phyloP scores from a whole-genome alignment of 1,284 basidiomycete genomes.

The Coriolopsis trogii region DNA sequence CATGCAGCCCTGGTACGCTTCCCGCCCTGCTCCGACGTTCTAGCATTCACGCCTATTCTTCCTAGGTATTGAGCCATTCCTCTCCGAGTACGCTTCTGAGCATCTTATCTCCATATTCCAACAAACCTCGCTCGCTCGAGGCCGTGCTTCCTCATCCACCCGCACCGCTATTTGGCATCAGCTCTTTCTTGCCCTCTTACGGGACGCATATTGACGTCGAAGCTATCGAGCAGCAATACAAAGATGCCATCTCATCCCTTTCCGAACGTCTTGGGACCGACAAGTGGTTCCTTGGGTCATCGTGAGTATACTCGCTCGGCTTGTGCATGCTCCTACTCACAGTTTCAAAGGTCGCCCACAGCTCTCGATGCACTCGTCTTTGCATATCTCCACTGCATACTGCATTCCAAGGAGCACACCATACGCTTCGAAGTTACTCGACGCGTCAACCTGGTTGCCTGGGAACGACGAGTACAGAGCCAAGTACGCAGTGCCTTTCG shows the following conservation, averaged over 20 bases:
- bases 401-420: constrained; percentile 52
- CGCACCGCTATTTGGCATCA: constrained; percentile 67
- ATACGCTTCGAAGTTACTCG: constrained; percentile 65
- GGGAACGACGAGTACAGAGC: constrained; percentile 71
- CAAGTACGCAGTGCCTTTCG: constrained; percentile 58
- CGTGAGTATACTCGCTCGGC: constrained; percentile 44
- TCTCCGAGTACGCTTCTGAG: constrained; percentile 40
- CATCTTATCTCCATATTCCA: constrained; percentile 39
- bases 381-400: constrained; percentile 72
- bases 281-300: constrained; percentile 77
- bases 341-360: constrained; percentile 58
- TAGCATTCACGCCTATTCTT: constrained; percentile 36
- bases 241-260: constrained; percentile 71
- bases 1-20: constrained; percentile 70
- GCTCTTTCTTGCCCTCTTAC: constrained; percentile 60
- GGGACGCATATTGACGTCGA: constrained; percentile 55
- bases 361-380: constrained; percentile 78
- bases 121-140: constrained; percentile 33
- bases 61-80: constrained; percentile 52
- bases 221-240: constrained; percentile 58
- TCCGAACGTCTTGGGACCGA: constrained; percentile 74
- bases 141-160: constrained; percentile 63
- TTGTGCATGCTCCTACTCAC: constrained; percentile 7
- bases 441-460: constrained; percentile 72
- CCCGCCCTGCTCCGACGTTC: neutral